Conservation (phyloP, 768 basidiomycete species). For the Holtermanniella nyarrowii region DNA sequence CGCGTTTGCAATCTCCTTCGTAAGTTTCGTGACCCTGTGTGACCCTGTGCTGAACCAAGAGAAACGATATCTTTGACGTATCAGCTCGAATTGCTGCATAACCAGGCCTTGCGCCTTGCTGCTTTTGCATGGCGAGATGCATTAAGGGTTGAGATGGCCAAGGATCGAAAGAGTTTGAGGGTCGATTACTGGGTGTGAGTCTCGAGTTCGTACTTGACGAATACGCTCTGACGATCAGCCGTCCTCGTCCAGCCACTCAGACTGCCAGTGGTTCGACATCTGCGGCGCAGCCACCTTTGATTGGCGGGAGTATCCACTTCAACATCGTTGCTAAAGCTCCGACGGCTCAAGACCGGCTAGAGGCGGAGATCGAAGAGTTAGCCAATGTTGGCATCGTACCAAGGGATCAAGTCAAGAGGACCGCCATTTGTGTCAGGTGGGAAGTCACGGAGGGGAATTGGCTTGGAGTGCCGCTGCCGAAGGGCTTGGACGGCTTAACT, state of each 20-base stretch:
- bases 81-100: slow-evolving; percentile 68
- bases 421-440: slow-evolving; percentile 65
- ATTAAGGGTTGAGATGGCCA: slow-evolving; percentile 59
- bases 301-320: slow-evolving; percentile 65
- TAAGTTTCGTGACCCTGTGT: slow-evolving; percentile 43
- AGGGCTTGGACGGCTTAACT: not conserved
- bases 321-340: slow-evolving; percentile 46
- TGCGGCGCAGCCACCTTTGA: slow-evolving; percentile 19
- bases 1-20: slow-evolving; percentile 81
- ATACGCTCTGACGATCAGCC: not conserved
- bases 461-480: slow-evolving; percentile 40
- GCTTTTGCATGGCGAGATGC: slow-evolving; percentile 35
- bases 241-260: slow-evolving; percentile 2
- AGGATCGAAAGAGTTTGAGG: slow-evolving; percentile 56
- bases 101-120: slow-evolving; percentile 27
- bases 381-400: slow-evolving; percentile 32
- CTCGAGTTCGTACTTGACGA: not conserved
- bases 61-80: slow-evolving; percentile 52
- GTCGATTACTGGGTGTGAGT: slow-evolving; percentile 80
- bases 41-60: not conserved
- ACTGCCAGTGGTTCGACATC: not conserved
- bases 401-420: slow-evolving; percentile 59
- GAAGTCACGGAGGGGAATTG: slow-evolving; percentile 59
- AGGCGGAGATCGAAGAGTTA: slow-evolving; percentile 17
- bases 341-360: slow-evolving; percentile 12